Conservation (phyloP, 192 early-diverging fungal genomes). For the Phycomyces blakesleeanus region DNA sequence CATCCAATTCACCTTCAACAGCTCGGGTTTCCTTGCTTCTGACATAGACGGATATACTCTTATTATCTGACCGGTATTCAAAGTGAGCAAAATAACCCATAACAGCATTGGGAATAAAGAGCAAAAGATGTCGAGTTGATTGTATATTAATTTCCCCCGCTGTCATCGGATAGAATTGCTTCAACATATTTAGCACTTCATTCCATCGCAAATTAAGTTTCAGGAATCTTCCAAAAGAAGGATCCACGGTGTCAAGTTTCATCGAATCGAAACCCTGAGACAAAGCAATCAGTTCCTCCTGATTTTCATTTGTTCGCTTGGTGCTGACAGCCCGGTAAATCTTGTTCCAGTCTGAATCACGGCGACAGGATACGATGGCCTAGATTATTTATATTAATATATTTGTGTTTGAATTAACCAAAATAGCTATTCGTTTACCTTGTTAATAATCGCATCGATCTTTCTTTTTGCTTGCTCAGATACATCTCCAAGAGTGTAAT, state of each 20-base stretch:
- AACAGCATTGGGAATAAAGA: slow-evolving; percentile 22
- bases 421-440: background rate
- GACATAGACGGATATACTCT: background rate
- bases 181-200: slow-evolving; percentile 11
- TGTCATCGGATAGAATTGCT: slow-evolving; percentile 14
- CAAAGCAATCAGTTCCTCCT: slow-evolving; percentile 2
- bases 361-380: slow-evolving; percentile 21
- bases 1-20: background rate
- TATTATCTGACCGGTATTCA: slow-evolving; percentile 6
- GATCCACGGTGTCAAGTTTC: slow-evolving; percentile 4
- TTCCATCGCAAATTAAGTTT: slow-evolving; percentile 16
- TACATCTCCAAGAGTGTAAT: slow-evolving; percentile 17
- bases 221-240: slow-evolving; percentile 17
- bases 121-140: slow-evolving; percentile 5
- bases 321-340: slow-evolving; percentile 7
- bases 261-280: slow-evolving; percentile 6
- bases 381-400: slow-evolving; percentile 3
- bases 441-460: slow-evolving; percentile 6
- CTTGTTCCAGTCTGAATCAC: slow-evolving; percentile 31
- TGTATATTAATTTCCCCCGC: slow-evolving; percentile 12
- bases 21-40: slow-evolving; percentile 5
- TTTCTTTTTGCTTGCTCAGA: slow-evolving; percentile 20
- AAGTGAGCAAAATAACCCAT: slow-evolving; percentile 14
- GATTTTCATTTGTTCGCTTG: background rate
- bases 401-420: background rate